phyloP scores from a whole-genome alignment of 257 asterid species.

The Nicotiana otophora region DNA sequence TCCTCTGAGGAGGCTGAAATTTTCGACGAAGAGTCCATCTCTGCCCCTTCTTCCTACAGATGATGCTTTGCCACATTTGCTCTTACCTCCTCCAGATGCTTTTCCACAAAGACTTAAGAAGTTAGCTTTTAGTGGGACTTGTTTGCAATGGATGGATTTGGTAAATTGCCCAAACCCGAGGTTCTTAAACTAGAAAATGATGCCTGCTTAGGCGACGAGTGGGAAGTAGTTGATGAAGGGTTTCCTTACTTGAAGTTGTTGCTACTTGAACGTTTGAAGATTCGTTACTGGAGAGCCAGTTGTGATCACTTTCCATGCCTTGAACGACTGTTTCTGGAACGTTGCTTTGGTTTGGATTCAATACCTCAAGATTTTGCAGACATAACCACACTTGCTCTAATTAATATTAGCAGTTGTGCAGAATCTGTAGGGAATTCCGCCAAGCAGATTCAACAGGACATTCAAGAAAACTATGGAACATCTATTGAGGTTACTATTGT shows the following conservation, averaged over 20 bases:
- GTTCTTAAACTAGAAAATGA: not conserved
- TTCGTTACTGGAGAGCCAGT: not conserved
- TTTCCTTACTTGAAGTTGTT: not conserved
- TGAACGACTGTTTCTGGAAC: constrained; percentile 15
- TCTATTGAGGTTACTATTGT: too few relatives aligned
- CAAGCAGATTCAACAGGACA: too few relatives aligned
- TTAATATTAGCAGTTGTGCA: too few relatives aligned
- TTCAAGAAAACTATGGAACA: too few relatives aligned
- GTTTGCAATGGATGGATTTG: not conserved
- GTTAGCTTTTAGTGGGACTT: accelerated
- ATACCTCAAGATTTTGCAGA: too few relatives aligned
- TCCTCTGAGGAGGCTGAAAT: too few relatives aligned
- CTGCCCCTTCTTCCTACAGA: not conserved
- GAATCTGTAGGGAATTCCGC: too few relatives aligned
- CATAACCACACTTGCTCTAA: too few relatives aligned
- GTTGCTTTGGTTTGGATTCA: constrained; percentile 6
- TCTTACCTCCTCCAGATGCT: not conserved
- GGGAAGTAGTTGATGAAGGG: not conserved
- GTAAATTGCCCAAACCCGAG: not conserved
- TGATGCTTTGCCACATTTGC: not conserved
- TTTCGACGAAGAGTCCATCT: not conserved
- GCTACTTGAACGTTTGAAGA: not conserved
- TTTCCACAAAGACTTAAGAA: constrained; percentile 16
- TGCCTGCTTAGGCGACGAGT: not conserved
- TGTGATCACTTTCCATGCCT: constrained; percentile 14